Conservation (phyloP, 495 filamentous ascomycete genomes). For the Neurospora sp. region DNA sequence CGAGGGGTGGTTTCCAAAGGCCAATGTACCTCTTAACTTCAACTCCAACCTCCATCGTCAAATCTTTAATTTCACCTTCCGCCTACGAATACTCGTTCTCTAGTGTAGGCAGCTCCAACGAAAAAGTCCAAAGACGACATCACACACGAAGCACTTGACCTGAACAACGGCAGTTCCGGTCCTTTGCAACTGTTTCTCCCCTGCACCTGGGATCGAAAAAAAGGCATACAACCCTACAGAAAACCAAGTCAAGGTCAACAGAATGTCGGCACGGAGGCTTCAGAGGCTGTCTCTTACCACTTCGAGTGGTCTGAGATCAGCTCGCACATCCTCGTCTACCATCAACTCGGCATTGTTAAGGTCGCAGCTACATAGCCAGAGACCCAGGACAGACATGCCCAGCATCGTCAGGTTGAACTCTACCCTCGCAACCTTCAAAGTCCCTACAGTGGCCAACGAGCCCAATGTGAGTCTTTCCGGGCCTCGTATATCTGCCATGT, state of each 20-base stretch:
- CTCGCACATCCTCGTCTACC: neutral
- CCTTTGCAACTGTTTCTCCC: neutral
- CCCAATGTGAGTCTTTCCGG: constrained; percentile 60
- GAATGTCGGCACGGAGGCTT: neutral
- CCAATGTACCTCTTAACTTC: neutral
- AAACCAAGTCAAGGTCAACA: neutral
- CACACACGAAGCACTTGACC: neutral
- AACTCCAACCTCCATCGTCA: neutral
- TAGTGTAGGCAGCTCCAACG: neutral
- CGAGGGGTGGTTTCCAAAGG: neutral
- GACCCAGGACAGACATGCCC: neutral
- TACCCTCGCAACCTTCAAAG: constrained; percentile 66
- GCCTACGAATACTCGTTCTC: neutral
- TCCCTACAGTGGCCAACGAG: constrained; percentile 82
- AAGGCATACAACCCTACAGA: neutral
- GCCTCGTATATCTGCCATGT: neutral
- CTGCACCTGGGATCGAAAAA: neutral
- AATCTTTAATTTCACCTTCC: neutral
- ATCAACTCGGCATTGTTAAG: neutral
- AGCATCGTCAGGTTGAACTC: constrained; percentile 14
- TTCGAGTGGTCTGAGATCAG: neutral
- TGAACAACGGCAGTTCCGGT: too few species aligned
- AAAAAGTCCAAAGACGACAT: neutral
- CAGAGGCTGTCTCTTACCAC: neutral
- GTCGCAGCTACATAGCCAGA: neutral